phyloP scores from a whole-genome alignment of 208 protist species.

The Acanthamoeba triangularis region DNA sequence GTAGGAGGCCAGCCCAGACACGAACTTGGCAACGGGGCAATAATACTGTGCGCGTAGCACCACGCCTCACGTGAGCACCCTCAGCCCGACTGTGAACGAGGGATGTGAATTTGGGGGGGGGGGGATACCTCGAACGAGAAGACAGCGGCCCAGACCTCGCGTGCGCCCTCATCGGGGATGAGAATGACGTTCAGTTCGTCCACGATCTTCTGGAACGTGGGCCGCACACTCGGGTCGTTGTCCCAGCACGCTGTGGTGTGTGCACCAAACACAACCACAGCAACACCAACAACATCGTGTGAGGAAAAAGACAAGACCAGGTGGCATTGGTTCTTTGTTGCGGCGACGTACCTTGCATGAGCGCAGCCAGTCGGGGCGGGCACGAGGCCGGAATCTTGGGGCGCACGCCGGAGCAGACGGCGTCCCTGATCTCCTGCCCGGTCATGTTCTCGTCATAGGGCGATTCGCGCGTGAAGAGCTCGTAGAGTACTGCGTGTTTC shows the following conservation, averaged over 20 bases:
- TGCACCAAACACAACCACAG: not conserved
- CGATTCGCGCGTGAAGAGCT: slow-evolving; percentile 8
- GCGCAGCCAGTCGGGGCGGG: not conserved
- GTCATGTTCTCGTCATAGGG: slow-evolving; percentile 35
- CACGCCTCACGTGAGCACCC: no score
- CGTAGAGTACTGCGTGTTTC: not conserved
- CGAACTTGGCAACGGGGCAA: slow-evolving; percentile 16
- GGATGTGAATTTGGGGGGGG: not conserved
- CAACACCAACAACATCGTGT: not conserved
- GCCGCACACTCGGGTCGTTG: slow-evolving; percentile 15
- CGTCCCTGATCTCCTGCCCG: slow-evolving; percentile 22
- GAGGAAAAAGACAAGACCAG: not conserved
- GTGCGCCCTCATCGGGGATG: slow-evolving; percentile 37
- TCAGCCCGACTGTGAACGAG: not conserved
- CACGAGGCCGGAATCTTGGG: slow-evolving; percentile 9
- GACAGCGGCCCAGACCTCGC: slow-evolving; percentile 4
- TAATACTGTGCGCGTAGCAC: not conserved
- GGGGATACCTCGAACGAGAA: not conserved
- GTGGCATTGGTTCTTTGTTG: no score
- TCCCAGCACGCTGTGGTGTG: slow-evolving; percentile 23
- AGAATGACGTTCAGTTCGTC: slow-evolving; percentile 18
- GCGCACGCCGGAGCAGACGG: slow-evolving; percentile 11
- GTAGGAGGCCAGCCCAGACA: not conserved
- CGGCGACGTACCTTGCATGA: not conserved
- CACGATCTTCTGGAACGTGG: slow-evolving; percentile 53